These are phyloP conservation scores for Colletotrichum gloeosporioides DNA, from an alignment of 2,329 filamentous ascomycete species.

Conservation along the genomic window DNA sequence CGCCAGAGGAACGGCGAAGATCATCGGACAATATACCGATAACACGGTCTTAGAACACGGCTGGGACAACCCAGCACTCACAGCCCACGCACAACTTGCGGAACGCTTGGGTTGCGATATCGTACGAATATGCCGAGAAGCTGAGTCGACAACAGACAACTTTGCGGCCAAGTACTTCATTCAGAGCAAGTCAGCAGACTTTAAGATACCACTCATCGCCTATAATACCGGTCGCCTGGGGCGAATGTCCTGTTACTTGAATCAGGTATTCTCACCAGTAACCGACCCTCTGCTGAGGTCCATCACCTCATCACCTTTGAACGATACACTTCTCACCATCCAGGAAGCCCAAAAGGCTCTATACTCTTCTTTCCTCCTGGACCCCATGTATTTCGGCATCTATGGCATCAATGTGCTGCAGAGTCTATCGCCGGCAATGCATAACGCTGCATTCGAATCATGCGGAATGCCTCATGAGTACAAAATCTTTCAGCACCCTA, in stretches of 20 bases:
- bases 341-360: slow-evolving; percentile 68
- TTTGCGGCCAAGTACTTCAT: slow-evolving; percentile 63
- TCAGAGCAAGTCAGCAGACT: slow-evolving; percentile 46
- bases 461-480: slow-evolving; percentile 75
- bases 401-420: slow-evolving; percentile 74
- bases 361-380: slow-evolving; percentile 69
- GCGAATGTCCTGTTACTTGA: slow-evolving; percentile 69
- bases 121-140: slow-evolving; percentile 64
- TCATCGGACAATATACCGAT: slow-evolving; percentile 63
- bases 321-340: slow-evolving; percentile 53
- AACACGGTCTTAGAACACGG: slow-evolving; percentile 40
- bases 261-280: slow-evolving; percentile 67
- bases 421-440: slow-evolving; percentile 79
- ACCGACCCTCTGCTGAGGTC: slow-evolving; percentile 39
- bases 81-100: slow-evolving; percentile 62
- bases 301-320: slow-evolving; percentile 19
- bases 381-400: slow-evolving; percentile 75
- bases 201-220: slow-evolving; percentile 59
- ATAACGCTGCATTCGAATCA: slow-evolving; percentile 70
- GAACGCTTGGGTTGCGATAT: slow-evolving; percentile 64
- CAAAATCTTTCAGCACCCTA: slow-evolving; percentile 63
- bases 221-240: slow-evolving; percentile 70
- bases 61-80: slow-evolving; percentile 63
- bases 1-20: slow-evolving; percentile 59
- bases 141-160: slow-evolving; percentile 63